Evolutionary conservation across 2,329 filamentous ascomycete species (phyloP).

Genomic region (Nannizzia gypsea): DNA sequence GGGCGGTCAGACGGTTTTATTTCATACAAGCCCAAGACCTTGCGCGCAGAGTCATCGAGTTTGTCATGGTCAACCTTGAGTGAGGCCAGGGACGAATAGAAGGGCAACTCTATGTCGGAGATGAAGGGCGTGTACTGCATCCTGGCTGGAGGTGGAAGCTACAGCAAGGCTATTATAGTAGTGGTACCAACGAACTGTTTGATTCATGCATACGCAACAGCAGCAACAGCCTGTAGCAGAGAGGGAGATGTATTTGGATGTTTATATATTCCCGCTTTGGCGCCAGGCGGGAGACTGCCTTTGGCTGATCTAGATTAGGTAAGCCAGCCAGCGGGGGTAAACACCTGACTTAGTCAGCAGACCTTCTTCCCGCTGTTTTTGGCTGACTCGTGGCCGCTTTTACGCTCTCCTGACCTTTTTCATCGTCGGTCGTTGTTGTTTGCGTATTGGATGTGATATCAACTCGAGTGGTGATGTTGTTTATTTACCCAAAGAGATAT

Average conservation of each 20-base stretch:
- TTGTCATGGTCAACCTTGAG: slow-evolving; percentile 96
- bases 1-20: slow-evolving; percentile 59
- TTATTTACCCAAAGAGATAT: no score
- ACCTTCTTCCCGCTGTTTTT: background rate
- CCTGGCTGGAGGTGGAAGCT: slow-evolving; percentile 12
- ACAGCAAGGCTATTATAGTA: background rate
- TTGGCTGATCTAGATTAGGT: background rate
- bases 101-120: slow-evolving; percentile 88
- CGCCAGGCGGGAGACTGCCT: background rate
- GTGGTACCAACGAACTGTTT: background rate
- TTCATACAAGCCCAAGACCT: slow-evolving; percentile 80
- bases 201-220: background rate
- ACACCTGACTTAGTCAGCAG: slow-evolving; percentile 4
- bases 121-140: slow-evolving; percentile 79
- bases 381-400: background rate
- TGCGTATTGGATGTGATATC: background rate
- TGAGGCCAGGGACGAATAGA: slow-evolving; percentile 83
- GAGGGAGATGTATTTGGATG: background rate
- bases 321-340: background rate
- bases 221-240: no score
- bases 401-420: background rate
- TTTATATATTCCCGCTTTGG: no score
- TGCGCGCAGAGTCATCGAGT: slow-evolving; percentile 83
- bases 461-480: no score
- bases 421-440: background rate